Percentiles rank a stretch among this genome's conserved stretches.
Evolutionary conservation across 192 early-diverging fungal species (phyloP).

Genomic region (Piromyces sp.): DNA sequence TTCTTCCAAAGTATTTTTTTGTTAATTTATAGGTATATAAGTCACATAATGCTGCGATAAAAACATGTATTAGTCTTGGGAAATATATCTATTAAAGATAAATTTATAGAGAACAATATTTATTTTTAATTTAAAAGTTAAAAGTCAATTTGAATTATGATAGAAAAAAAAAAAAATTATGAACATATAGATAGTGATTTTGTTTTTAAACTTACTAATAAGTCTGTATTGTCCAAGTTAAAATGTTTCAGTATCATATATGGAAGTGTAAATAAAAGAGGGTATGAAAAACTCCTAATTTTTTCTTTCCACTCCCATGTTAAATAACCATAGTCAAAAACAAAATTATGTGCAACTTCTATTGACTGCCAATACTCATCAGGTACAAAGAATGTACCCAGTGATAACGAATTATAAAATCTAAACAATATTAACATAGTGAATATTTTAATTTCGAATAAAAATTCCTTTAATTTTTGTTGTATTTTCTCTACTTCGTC

Average conservation of each 20-base stretch:
- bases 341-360: constrained; percentile 72
- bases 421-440: constrained; percentile 35
- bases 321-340: constrained; percentile 76
- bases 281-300: constrained; percentile 69
- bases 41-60: constrained; percentile 55
- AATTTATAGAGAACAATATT: no score
- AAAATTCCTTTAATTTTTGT: background rate
- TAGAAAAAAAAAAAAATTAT: no score
- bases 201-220: constrained; percentile 43
- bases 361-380: constrained; percentile 96
- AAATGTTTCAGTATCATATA: constrained; percentile 46
- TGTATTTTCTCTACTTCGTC: background rate
- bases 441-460: background rate
- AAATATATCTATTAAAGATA: constrained; percentile 31
- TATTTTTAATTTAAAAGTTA: no score
- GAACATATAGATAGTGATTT: no score
- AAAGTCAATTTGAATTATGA: no score
- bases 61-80: constrained; percentile 56
- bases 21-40: constrained; percentile 57
- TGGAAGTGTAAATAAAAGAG: constrained; percentile 58
- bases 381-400: constrained; percentile 69
- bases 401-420: constrained; percentile 32
- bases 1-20: constrained; percentile 31
- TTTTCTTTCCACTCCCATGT: constrained; percentile 86
- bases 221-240: constrained; percentile 38